Conservation (phyloP, 2,329 filamentous ascomycete species). For the Blastomyces emzantsi region DNA sequence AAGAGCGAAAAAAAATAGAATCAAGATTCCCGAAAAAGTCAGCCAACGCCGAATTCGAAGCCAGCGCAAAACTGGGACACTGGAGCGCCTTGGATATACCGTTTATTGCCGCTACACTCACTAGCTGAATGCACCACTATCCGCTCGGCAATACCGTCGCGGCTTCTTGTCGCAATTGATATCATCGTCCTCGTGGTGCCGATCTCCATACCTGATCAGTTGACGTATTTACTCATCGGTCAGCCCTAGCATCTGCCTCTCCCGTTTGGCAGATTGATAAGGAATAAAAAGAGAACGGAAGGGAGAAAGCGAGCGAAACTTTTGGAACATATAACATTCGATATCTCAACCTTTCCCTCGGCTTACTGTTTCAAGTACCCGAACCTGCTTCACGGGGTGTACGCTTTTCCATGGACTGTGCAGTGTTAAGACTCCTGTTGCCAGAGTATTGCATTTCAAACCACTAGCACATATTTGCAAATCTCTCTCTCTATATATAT, state of each 20-base stretch:
- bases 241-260: neutral
- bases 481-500: neutral
- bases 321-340: neutral
- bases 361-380: neutral
- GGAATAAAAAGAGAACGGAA: neutral
- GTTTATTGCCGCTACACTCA: neutral
- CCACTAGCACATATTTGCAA: slow-evolving; percentile 1
- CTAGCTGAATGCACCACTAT: neutral
- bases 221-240: neutral
- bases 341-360: neutral
- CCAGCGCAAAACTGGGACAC: neutral
- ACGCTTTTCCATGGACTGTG: slow-evolving; percentile 9
- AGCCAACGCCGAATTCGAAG: neutral
- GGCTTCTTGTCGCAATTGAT: neutral
- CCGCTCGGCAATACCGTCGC: neutral
- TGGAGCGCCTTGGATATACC: neutral
- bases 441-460: slow-evolving; percentile 1
- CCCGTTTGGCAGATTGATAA: neutral
- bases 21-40: neutral
- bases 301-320: neutral
- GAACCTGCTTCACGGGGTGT: neutral
- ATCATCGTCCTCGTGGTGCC: neutral
- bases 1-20: neutral
- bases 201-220: neutral
- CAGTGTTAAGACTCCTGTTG: slow-evolving; percentile 7